A percentile compares a stretch with the other conserved stretches of the same genome.
These are phyloP conservation scores for Infundibulicybe gibba DNA, from an alignment of 768 basidiomycete species.

Conservation along the genomic window DNA sequence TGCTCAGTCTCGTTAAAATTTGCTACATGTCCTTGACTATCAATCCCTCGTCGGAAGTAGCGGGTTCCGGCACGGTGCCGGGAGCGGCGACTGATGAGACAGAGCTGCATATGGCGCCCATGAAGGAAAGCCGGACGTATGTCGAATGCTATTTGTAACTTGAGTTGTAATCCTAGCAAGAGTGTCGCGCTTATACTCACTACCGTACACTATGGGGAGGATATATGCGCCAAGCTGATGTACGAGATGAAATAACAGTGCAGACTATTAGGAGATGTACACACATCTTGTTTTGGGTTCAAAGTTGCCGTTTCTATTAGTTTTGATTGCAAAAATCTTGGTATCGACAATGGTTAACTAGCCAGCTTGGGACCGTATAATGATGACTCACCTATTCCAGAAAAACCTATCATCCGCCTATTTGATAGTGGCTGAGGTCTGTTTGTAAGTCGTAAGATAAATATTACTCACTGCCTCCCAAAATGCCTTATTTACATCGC, in stretches of 20 bases:
- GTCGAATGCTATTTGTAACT: slow-evolving; percentile 67
- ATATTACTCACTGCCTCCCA: slow-evolving; percentile 69
- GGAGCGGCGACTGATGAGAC: slow-evolving; percentile 90
- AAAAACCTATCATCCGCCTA: slow-evolving; percentile 96
- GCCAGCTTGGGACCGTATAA: not conserved
- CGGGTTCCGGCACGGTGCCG: slow-evolving; percentile 95
- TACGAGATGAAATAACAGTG: slow-evolving; percentile 9
- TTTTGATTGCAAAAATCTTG: slow-evolving; percentile 35
- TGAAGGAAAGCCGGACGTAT: slow-evolving; percentile 73
- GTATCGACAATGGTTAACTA: slow-evolving; percentile 11
- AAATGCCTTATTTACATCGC: slow-evolving; percentile 50
- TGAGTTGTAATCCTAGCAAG: slow-evolving; percentile 3
- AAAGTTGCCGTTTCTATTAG: slow-evolving; percentile 36
- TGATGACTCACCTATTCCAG: slow-evolving; percentile 87
- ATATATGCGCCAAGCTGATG: slow-evolving; percentile 82
- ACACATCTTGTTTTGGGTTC: slow-evolving; percentile 62
- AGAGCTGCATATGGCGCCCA: slow-evolving; percentile 75
- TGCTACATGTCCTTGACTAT: slow-evolving; percentile 84
- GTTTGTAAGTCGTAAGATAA: not conserved
- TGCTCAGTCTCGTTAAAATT: slow-evolving; percentile 99
- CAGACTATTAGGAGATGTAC: slow-evolving; percentile 15
- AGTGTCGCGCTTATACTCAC: slow-evolving; percentile 44
- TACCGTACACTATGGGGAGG: slow-evolving; percentile 91
- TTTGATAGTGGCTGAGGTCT: slow-evolving; percentile 2
- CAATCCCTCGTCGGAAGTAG: slow-evolving; percentile 93